Base-by-base conservation (phyloP, 768 basidiomycete genomes). In the Grammothele lineata region DNA sequence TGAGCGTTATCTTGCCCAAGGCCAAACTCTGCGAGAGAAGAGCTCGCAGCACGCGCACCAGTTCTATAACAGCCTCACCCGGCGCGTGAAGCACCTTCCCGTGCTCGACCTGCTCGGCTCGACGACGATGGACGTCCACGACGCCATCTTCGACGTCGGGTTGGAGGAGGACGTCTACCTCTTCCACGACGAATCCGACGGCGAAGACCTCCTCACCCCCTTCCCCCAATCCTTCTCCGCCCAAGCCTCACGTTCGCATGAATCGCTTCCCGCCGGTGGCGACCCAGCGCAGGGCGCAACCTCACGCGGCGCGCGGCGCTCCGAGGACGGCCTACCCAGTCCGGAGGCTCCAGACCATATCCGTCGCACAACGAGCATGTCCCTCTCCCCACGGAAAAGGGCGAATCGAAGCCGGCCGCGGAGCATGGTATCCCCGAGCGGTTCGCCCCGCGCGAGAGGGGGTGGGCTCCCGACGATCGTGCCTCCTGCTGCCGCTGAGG, bases 71-170 rank as follows among this genome's bases (percentile, higher is more conserved):
- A 77, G 70, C 41, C 73, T 91, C 32, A 84, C 87, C 2, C 77
- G 83, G 27, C 78, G 78, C 35, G 76, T 92, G 57, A 87, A 84
- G 63, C 74, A 75, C 41, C 80, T 88, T 63, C 85, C 87, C 0
- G 66, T 91, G 35, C 62, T 91, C 12, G 89, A 91, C 55, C 61
- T 92, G 14, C 76, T 89, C n/a, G 87, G 89, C 21, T 78, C 83
- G 5, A 70, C 79, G 14, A 72, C 80, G 14, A 76, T 73, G 43
- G 80, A 85, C 48, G 57, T 92, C 15, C 85, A 84, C 56, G 86
- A 86, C 41, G 86, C 85, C 1, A 85, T 92, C 35, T 90, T 92
- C 56, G 84, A 87, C 45, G 76, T 85, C 2, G 83, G 87, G 22
- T 59, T 75, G 18, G 61, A 65, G 3, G 61, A 63, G 23, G 65